Percentiles rank a stretch among this genome's conserved stretches.
Evolutionary conservation across 805 yeast genomes (phyloP).

Genomic region (Nakazawaea siamensis): DNA sequence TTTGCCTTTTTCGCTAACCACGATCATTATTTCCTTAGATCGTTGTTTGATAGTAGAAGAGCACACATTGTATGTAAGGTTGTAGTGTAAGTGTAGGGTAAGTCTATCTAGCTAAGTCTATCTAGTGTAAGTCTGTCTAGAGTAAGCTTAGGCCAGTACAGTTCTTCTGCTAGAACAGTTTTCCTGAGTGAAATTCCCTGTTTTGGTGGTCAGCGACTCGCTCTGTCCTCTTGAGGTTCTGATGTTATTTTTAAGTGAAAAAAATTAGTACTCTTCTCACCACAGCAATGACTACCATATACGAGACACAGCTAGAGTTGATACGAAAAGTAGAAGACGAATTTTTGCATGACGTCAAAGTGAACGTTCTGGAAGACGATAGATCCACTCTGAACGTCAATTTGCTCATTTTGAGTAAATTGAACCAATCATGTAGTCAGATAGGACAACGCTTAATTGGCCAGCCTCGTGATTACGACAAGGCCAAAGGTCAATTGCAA

Average conservation of each 20-base stretch:
- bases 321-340: background rate
- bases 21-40: slow-evolving; percentile 7
- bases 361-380: background rate
- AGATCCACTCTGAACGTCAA: slow-evolving; percentile 4
- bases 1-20: slow-evolving; percentile 12
- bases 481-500: background rate
- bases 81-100: no score
- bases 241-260: no score
- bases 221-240: no score
- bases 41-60: slow-evolving; percentile 12
- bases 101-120: no score
- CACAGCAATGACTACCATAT: no score
- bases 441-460: slow-evolving; percentile 3
- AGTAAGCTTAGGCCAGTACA: no score
- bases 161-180: no score
- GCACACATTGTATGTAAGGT: slow-evolving; percentile 8
- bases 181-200: no score
- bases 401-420: slow-evolving; percentile 2
- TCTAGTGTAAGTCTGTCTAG: no score
- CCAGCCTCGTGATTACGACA: background rate
- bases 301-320: background rate
- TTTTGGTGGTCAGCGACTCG: no score
- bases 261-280: no score
- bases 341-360: background rate
- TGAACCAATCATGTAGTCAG: slow-evolving; percentile 1